These are phyloP conservation scores for Allomyces arbusculus DNA, from an alignment of 192 early-diverging fungal genomes.

Conservation along the genomic window DNA sequence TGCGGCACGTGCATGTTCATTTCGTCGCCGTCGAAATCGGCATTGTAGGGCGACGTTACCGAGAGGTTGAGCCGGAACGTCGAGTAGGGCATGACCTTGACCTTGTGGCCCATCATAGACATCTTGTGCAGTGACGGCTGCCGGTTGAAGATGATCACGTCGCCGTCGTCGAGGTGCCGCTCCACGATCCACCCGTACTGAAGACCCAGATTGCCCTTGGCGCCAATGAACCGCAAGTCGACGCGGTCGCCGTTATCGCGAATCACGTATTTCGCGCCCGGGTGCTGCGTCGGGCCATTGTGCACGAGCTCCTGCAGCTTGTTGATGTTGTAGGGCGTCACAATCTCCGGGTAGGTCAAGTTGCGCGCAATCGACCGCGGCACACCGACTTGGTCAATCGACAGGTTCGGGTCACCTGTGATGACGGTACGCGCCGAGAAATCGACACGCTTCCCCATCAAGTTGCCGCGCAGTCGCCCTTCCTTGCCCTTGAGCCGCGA, in stretches of 20 bases:
- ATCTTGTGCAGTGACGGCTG: slow-evolving; percentile 98
- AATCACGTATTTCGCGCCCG: slow-evolving; percentile 93
- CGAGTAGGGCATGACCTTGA: slow-evolving; percentile 96
- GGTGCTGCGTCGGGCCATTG: slow-evolving; percentile 80
- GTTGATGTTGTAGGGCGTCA: slow-evolving; percentile 92
- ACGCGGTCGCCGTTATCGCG: slow-evolving; percentile 84
- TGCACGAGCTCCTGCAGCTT: slow-evolving; percentile 64
- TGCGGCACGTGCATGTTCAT: slow-evolving; percentile 99
- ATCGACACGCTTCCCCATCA: slow-evolving; percentile 99
- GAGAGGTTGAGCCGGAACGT: slow-evolving; percentile 96
- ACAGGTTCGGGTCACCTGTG: slow-evolving; percentile 93
- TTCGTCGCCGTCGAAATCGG: slow-evolving; percentile 99
- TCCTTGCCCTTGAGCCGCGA: slow-evolving; percentile 97
- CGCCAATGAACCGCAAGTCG: slow-evolving; percentile 69
- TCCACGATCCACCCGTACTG: slow-evolving; percentile 86
- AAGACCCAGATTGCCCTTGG: slow-evolving; percentile 60
- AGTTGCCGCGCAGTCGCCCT: slow-evolving; percentile 90
- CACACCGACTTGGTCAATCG: slow-evolving; percentile 96
- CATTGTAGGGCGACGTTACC: slow-evolving; percentile 94
- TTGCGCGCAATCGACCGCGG: slow-evolving; percentile 92
- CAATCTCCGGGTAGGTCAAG: slow-evolving; percentile 88
- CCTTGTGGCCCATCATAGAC: slow-evolving; percentile 98
- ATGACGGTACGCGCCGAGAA: slow-evolving; percentile 98
- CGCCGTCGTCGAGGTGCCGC: slow-evolving; percentile 82
- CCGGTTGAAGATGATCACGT: slow-evolving; percentile 96